Conservation (phyloP, 441 rosid genomes). For the Eruca vesicaria region DNA sequence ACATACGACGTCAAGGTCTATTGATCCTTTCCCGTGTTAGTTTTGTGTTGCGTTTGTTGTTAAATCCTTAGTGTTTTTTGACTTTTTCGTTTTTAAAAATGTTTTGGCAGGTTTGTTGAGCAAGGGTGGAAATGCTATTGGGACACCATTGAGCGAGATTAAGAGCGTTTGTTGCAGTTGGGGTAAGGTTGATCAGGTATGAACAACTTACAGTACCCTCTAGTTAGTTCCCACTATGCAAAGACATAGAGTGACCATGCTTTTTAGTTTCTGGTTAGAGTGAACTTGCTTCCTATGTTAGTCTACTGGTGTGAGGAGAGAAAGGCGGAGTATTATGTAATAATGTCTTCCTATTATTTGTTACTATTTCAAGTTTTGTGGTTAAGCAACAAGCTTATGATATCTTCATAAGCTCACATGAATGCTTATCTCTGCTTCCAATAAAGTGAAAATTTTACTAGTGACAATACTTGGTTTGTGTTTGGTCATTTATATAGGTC, state of each 20-base stretch:
- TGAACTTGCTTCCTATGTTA: neutral
- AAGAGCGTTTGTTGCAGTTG: conserved; percentile 39
- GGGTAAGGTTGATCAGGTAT: conserved; percentile 63
- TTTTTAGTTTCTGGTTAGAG: neutral
- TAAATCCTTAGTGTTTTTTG: neutral
- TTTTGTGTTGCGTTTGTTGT: neutral
- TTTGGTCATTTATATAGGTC: conserved; percentile 42
- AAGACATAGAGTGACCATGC: no score
- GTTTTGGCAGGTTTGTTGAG: conserved; percentile 46
- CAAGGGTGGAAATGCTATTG: conserved; percentile 54
- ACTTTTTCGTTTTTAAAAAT: neutral
- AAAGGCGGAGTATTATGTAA: neutral
- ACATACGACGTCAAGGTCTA: conserved; percentile 63
- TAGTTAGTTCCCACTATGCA: no score
- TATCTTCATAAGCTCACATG: neutral
- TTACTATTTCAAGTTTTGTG: neutral
- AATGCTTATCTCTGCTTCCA: conserved; percentile 2
- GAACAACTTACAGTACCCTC: neutral
- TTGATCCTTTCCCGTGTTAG: neutral
- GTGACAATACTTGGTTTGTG: conserved; percentile 6
- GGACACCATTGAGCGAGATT: conserved; percentile 60
- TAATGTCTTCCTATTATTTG: neutral
- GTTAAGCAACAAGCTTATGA: neutral
- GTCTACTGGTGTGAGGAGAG: neutral
- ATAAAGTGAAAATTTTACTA: neutral